These are phyloP conservation scores for Fusarium sp. DNA, from an alignment of 2,329 filamentous ascomycete species.

Conservation along the genomic window DNA sequence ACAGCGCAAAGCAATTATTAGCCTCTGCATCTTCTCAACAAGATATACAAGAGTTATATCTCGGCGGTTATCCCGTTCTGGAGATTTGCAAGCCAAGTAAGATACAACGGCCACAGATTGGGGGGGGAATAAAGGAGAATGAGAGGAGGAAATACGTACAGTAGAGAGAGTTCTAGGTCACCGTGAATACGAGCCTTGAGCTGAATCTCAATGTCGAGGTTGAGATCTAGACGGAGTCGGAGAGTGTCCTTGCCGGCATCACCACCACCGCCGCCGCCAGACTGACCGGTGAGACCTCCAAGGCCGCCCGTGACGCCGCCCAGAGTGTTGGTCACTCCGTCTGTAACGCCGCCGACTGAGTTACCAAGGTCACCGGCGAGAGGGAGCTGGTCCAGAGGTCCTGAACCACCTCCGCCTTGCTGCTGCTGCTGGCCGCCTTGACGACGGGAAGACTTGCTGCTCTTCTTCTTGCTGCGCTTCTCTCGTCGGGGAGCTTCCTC, in stretches of 20 bases:
- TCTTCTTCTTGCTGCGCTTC: constrained; percentile 47
- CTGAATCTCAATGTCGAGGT: constrained; percentile 85
- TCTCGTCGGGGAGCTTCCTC: constrained; percentile 42
- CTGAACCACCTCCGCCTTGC: constrained; percentile 17
- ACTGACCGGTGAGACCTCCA: constrained; percentile 53
- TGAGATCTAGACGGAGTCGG: constrained; percentile 79
- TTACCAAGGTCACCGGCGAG: constrained; percentile 51
- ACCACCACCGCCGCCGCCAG: constrained; percentile 47
- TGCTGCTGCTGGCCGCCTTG: constrained; percentile 39
- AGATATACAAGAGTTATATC: constrained; percentile 1
- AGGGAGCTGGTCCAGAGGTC: constrained; percentile 53
- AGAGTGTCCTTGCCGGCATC: constrained; percentile 69
- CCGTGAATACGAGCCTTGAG: constrained; percentile 88
- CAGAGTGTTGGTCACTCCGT: constrained; percentile 55
- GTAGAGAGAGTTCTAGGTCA: constrained; percentile 80
- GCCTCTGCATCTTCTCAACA: constrained; percentile 38
- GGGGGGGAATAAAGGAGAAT: not conserved
- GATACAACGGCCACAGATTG: constrained; percentile 37
- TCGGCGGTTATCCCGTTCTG: constrained; percentile 42
- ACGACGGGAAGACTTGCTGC: constrained; percentile 43
- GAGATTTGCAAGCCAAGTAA: constrained; percentile 44
- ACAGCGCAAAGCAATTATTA: constrained; percentile 39
- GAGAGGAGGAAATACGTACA: constrained; percentile 57
- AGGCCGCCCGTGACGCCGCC: constrained; percentile 54
- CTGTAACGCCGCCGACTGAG: constrained; percentile 55